phyloP scores from a whole-genome alignment of 352 stramenopile genomes.

The Plasmopara halstedii region DNA sequence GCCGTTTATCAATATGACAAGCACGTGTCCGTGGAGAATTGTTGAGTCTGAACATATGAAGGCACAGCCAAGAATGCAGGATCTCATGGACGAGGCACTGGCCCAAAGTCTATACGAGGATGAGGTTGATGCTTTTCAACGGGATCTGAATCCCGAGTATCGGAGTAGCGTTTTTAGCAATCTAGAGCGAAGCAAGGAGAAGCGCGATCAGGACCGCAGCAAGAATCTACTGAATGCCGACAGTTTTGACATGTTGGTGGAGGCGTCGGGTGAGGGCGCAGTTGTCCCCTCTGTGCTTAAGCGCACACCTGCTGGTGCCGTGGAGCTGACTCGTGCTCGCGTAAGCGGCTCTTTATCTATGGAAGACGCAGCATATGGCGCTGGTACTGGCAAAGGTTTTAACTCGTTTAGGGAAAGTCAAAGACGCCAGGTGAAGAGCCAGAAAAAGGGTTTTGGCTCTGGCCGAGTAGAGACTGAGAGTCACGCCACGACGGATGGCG shows the following conservation, averaged over 20 bases:
- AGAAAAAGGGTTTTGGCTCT: slow-evolving; percentile 43
- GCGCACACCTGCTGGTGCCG: slow-evolving; percentile 15
- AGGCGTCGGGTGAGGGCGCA: slow-evolving; percentile 9
- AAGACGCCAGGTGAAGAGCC: slow-evolving; percentile 41
- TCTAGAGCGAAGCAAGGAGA: slow-evolving; percentile 24
- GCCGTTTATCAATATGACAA: too few species aligned
- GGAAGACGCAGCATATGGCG: slow-evolving; percentile 32
- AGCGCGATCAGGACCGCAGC: slow-evolving; percentile 22
- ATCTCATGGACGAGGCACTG: slow-evolving; percentile 67
- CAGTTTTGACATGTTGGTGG: slow-evolving; percentile 20
- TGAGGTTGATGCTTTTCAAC: slow-evolving; percentile 35
- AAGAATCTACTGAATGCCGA: slow-evolving; percentile 36
- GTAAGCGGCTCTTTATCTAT: slow-evolving; percentile 27
- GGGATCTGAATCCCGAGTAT: slow-evolving; percentile 31
- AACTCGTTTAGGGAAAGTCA: slow-evolving; percentile 51
- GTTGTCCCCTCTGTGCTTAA: slow-evolving; percentile 12
- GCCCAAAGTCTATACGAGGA: slow-evolving; percentile 56
- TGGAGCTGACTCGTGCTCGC: slow-evolving; percentile 14
- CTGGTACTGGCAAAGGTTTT: slow-evolving; percentile 35
- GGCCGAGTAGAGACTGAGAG: slow-evolving; percentile 41
- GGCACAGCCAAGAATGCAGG: slow-evolving; percentile 36
- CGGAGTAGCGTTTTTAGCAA: slow-evolving; percentile 31
- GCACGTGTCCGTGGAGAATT: slow-evolving; percentile 21
- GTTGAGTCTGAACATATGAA: slow-evolving; percentile 5
- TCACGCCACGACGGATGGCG: slow-evolving; percentile 58